Evolutionary conservation across 768 basidiomycete genomes (phyloP), one percentile per base, ranked within the genome.

Genomic region (Boletus barrowsii): DNA sequence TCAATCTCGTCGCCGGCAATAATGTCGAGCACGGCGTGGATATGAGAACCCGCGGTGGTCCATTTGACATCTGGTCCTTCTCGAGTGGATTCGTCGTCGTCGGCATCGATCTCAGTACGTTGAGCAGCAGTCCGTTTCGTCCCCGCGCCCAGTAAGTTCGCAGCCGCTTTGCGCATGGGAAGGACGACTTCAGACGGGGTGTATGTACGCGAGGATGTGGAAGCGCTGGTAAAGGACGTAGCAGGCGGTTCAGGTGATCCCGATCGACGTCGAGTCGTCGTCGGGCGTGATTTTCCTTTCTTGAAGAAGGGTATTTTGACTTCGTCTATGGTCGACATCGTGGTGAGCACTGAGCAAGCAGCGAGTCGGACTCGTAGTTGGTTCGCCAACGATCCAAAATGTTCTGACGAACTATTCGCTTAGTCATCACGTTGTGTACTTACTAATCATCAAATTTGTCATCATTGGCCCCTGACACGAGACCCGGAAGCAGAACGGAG

Each of bases 241-340:
- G 64, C 60, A 4, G 77, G 60, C n/a, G 88, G 87, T 0, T 33
- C 51, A 47, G 58, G 61, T 26, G 87, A 90, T 6, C 75, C 65
- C 3, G 90, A 91, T 24, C 93, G 82, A 63, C 88, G 87, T 36
- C 95, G 82, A 3, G 80, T 70, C 0, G 88, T 89, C 4, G 84
- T 78, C 3, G 93, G 93, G 2, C 93, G 80, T 4, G 85, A 79
- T 61, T 86, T 88, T 39, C 88, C 86, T 66, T 87, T 90, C 74
- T 89, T 96, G 75, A 96, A 92, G 74, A 97, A 94, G 4, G 91
- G 86, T 0, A 96, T 91, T 44, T 78, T 82, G 14, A 79, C 63
- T 48, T 72, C 57, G 47, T 69, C 65, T 24, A 58, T 46, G 45
- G 72, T 58, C 62, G 70, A 67, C 70, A 75, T 76, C 22, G 54